phyloP scores from a whole-genome alignment of 345 rosid genomes.

The Hibiscus mutabilis region DNA sequence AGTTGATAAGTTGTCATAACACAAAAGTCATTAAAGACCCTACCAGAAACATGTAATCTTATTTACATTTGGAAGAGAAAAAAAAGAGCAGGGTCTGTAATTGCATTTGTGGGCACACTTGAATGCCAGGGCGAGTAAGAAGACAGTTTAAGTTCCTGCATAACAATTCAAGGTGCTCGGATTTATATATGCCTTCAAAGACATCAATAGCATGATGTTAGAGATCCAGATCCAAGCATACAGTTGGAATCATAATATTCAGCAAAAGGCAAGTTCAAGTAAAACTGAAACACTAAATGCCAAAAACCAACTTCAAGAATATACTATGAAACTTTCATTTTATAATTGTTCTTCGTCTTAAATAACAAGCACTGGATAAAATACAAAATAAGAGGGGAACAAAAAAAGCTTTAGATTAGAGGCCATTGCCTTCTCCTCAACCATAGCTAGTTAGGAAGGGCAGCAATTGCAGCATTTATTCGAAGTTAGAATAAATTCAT shows the following conservation, averaged over 20 bases:
- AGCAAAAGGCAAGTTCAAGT: neutral
- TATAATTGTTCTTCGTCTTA: constrained; percentile 8
- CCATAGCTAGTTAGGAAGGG: constrained; percentile 8
- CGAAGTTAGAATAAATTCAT: constrained; percentile 12
- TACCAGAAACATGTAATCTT: neutral
- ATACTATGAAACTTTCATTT: constrained; percentile 10
- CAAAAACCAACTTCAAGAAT: constrained; percentile 11
- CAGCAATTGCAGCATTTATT: constrained; percentile 25
- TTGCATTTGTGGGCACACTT: neutral
- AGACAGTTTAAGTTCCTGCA: neutral
- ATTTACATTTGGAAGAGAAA: neutral
- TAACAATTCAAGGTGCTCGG: neutral
- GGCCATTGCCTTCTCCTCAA: constrained; percentile 1
- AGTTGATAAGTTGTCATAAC: neutral
- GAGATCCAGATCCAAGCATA: neutral
- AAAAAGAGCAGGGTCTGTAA: neutral
- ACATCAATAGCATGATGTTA: neutral
- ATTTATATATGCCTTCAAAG: neutral
- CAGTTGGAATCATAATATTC: neutral
- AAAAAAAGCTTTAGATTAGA: constrained; percentile 4
- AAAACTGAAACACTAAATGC: neutral
- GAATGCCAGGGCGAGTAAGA: neutral
- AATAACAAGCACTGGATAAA: constrained; percentile 15
- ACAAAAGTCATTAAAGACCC: neutral
- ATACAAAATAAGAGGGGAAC: constrained; percentile 3